Evolutionary conservation across 805 yeast species (phyloP).

Genomic region (Nakazawaea populi): DNA sequence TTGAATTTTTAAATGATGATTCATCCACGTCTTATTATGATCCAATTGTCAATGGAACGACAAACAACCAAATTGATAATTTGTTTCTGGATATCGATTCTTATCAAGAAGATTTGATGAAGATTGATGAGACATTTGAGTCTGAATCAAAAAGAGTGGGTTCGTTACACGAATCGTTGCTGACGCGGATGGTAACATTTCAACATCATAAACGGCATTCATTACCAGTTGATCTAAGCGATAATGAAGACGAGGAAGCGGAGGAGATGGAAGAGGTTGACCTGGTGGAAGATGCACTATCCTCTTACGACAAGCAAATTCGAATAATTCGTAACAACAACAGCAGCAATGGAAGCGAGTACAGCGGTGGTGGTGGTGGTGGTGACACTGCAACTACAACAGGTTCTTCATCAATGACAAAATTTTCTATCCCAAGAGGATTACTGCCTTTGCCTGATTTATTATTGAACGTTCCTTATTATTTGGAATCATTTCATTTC

Average conservation of each 20-base stretch:
- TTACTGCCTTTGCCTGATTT: slow-evolving; percentile 55
- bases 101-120: slow-evolving; percentile 7
- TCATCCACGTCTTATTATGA: no score
- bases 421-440: slow-evolving; percentile 24
- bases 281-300: not conserved
- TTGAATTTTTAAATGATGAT: no score
- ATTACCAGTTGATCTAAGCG: not conserved
- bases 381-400: slow-evolving; percentile 7
- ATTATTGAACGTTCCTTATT: slow-evolving; percentile 51
- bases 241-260: slow-evolving; percentile 3
- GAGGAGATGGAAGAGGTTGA: not conserved
- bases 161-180: not conserved
- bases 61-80: not conserved
- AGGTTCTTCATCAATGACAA: slow-evolving; percentile 13
- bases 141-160: not conserved
- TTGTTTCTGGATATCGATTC: slow-evolving; percentile 5
- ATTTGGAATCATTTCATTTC: slow-evolving; percentile 56
- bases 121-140: slow-evolving; percentile 6
- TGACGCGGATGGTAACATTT: not conserved
- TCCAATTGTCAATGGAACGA: no score
- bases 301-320: not conserved
- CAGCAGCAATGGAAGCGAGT: not conserved
- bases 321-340: not conserved
- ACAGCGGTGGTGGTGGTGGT: not conserved
- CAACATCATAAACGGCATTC: not conserved